These are phyloP conservation scores for Moniliella sp. DNA, from an alignment of 1,284 basidiomycete species.

Conservation along the genomic window DNA sequence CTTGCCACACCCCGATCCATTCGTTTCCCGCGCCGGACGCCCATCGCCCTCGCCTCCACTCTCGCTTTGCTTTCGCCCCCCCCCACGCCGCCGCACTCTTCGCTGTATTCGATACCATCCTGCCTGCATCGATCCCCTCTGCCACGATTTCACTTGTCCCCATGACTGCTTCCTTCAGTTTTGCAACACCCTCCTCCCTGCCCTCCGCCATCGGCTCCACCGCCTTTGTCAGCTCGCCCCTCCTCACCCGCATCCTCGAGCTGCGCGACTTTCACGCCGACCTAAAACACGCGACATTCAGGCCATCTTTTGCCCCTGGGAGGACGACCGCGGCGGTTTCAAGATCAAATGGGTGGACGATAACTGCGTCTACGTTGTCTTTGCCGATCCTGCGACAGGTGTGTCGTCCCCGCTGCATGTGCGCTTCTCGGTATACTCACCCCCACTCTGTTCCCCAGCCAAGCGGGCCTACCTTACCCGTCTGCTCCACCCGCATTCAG, in stretches of 20 bases:
- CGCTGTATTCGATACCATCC: too few species aligned
- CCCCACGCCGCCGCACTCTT: too few species aligned
- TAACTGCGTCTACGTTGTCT: slow-evolving; percentile 80
- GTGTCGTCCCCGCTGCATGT: not conserved
- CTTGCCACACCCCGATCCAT: too few species aligned
- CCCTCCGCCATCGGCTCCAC: too few species aligned
- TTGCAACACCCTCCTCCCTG: too few species aligned
- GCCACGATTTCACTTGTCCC: too few species aligned
- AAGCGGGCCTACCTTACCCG: slow-evolving; percentile 82
- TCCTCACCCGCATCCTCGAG: slow-evolving; percentile 79
- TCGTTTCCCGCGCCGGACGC: too few species aligned
- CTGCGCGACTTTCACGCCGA: slow-evolving; percentile 75
- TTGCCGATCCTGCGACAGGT: slow-evolving; percentile 44
- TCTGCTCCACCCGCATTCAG: slow-evolving; percentile 46
- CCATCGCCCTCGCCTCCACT: too few species aligned
- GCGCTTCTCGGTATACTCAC: not conserved
- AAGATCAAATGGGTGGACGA: slow-evolving; percentile 99
- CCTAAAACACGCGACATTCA: slow-evolving; percentile 95
- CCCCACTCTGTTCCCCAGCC: slow-evolving; percentile 38
- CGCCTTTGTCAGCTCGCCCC: slow-evolving; percentile 56
- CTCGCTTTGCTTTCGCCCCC: too few species aligned
- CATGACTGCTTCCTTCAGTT: too few species aligned
- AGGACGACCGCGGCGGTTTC: slow-evolving; percentile 63
- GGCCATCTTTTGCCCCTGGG: slow-evolving; percentile 68
- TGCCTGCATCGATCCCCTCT: too few species aligned